Evolutionary conservation across 306 rosid genomes (phyloP), one percentile per base, ranked within the genome.

Genomic region (Myrica gale): DNA sequence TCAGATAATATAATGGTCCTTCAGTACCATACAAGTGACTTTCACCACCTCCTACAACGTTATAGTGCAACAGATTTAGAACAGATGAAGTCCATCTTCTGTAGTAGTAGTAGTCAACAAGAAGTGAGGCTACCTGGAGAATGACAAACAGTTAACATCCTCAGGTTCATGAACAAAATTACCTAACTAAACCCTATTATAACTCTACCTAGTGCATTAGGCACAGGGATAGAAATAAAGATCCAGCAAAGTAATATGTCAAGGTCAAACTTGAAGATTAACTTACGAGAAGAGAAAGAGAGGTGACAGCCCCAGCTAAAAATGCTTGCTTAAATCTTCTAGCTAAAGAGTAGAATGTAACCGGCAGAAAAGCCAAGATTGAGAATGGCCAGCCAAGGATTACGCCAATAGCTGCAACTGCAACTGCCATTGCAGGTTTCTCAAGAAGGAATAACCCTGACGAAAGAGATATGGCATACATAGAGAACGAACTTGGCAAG

Each of bases 321-420:
- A 95, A 92, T 21, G 91, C 79, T 73, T 32, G 87, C 72, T 82
- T 88, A 80, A 95, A 88, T 70, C 82, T 89, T 83, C 85, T 88
- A 76, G 67, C 65, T 74, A 96, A 83, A 62, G 97, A 88, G 78
- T 81, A 92, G 77, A 92, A 53, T 69, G 96, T 92, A 76, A 96
- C 83, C 0, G 99, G 99, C 60, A 92, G 89, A 70, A 92, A 96
- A 81, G 86, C 99, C 91, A 96, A 88, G 79, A 96, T 82, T 79
- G 99, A 92, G 89, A 96, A 96, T 54, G 99, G 99, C 99, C 99
- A 96, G 63, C 96, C 99, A 76, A 96, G 93, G 69, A 96, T 88
- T n/a, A 90, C 99, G 50, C 99, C 99, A 72, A 66, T 5, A 47
- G 90, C 96, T 63, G 99, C 84, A 86, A 77, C 92, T 71, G 96